Evolutionary conservation across 176 grass and related monocot genomes (phyloP), one percentile per base, ranked within the genome.

Genomic region (Urochloa ruziziensis): DNA sequence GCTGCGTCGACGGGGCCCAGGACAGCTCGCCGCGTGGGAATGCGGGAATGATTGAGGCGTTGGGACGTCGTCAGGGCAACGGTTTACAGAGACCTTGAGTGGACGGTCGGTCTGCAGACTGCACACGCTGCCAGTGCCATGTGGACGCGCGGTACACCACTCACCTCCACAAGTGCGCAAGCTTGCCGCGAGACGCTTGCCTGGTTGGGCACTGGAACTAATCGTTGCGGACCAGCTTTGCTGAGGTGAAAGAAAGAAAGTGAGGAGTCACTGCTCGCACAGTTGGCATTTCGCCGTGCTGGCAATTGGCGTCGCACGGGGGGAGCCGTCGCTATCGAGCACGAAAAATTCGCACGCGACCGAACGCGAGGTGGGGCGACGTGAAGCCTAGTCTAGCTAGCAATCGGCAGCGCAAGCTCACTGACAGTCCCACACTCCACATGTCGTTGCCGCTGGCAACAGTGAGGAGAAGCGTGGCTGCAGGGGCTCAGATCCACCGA

Each of bases 21-120:
- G n/a, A 14, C 64, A 43, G 79, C 34, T 69, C 1, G 63, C 79
- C 64, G 7, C 5, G 17, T 37, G 10, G 35, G 15, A n/a, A n/a
- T n/a, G n/a, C n/a, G n/a, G n/a, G n/a, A 84, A 75, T 66, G 7
- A 84, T 84, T 57, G 47, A 29, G 62, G 47, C 70, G 51, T 84
- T 15, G 18, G 21, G 72, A 84, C 82, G 63, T 67, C 82, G 17
- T 56, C 25, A 67, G 33, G 27, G 36, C 56, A 76, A 19, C 66
- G 62, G 52, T 66, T 44, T 43, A 59, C 42, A 47, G 60, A 28
- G 13, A 9, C 35, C 23, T 47, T 34, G 21, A 47, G 39, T 61
- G 37, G 18, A 62, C 11, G 59, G 77, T 21, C 28, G 39, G 80
- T 16, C 68, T 48, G 21, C 54, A 23, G 12, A 39, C n/a, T n/a